Conservation (phyloP, 192 early-diverging fungal genomes). For the Gamsiella multidivaricata region DNA sequence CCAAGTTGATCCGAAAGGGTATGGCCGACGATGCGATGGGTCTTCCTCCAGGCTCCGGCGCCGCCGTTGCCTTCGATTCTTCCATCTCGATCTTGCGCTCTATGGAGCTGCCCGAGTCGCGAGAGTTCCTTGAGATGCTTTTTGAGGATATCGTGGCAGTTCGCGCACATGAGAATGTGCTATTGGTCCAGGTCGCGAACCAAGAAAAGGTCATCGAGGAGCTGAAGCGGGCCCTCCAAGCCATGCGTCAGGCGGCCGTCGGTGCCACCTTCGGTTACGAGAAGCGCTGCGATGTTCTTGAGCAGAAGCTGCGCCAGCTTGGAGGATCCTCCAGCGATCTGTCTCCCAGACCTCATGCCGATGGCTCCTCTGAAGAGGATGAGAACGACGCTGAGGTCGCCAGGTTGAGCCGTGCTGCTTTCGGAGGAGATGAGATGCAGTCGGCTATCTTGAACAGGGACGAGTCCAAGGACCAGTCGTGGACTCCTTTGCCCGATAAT, state of each 20-base stretch:
- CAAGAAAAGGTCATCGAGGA: constrained; percentile 65
- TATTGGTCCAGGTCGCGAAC: constrained; percentile 55
- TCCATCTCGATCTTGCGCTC: constrained; percentile 61
- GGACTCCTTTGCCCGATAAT: constrained; percentile 39
- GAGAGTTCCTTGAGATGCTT: constrained; percentile 63
- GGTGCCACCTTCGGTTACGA: constrained; percentile 60
- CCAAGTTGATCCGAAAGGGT: constrained; percentile 44
- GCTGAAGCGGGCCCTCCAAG: constrained; percentile 64
- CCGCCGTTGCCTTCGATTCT: constrained; percentile 62
- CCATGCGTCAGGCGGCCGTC: constrained; percentile 70
- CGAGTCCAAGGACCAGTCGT: constrained; percentile 19
- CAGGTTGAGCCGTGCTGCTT: constrained; percentile 20
- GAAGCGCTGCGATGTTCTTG: constrained; percentile 55
- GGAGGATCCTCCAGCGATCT: constrained; percentile 26
- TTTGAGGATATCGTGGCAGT: constrained; percentile 67
- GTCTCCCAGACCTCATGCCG: not conserved
- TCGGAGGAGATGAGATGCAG: not conserved
- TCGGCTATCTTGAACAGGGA: constrained; percentile 5
- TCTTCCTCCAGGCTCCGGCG: constrained; percentile 54
- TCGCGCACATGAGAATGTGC: constrained; percentile 58
- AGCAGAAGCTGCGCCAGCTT: constrained; percentile 46
- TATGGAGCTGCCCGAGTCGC: constrained; percentile 60
- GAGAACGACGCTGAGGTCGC: constrained; percentile 53
- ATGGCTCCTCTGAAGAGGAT: constrained; percentile 50
- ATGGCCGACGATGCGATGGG: constrained; percentile 51